phyloP scores from a whole-genome alignment of 495 filamentous ascomycete genomes.

The Xylaria longipes region DNA sequence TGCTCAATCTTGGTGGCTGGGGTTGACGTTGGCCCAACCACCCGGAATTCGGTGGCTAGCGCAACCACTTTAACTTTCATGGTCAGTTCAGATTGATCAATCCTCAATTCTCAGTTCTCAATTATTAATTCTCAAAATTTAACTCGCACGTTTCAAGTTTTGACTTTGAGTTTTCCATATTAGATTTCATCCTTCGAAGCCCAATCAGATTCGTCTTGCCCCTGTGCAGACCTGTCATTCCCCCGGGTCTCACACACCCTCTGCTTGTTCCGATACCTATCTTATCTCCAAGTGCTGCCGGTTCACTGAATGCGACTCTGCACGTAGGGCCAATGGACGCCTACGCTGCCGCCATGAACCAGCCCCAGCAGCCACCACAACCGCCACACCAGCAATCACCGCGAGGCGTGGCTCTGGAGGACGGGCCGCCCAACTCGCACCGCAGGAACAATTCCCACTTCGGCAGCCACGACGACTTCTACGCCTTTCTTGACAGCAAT shows the following conservation, averaged over 20 bases:
- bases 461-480: conserved; percentile 41
- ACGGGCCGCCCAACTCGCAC: conserved; percentile 8
- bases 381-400: conserved; percentile 19
- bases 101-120: not conserved
- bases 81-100: not conserved
- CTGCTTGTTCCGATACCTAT: not conserved
- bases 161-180: not conserved
- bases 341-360: conserved; percentile 26
- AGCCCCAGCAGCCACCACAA: conserved; percentile 19
- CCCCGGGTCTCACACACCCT: not conserved
- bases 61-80: not conserved
- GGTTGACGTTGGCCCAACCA: conserved; percentile 17
- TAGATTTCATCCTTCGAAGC: not conserved
- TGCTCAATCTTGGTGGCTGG: conserved; percentile 15
- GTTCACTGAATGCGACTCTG: not conserved
- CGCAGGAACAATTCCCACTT: conserved; percentile 30
- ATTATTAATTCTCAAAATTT: not conserved
- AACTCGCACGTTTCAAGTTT: not conserved
- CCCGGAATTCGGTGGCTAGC: conserved; percentile 10
- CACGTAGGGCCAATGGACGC: conserved; percentile 17
- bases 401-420: conserved; percentile 22
- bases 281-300: not conserved
- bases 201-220: not conserved
- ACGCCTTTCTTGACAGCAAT: conserved; percentile 41
- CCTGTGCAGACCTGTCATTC: not conserved